Percentiles rank a stretch among this genome's conserved stretches.
These are phyloP conservation scores for Spergularia azorica DNA, from an alignment of 179 eudicot genomes.

Conservation along the genomic window DNA sequence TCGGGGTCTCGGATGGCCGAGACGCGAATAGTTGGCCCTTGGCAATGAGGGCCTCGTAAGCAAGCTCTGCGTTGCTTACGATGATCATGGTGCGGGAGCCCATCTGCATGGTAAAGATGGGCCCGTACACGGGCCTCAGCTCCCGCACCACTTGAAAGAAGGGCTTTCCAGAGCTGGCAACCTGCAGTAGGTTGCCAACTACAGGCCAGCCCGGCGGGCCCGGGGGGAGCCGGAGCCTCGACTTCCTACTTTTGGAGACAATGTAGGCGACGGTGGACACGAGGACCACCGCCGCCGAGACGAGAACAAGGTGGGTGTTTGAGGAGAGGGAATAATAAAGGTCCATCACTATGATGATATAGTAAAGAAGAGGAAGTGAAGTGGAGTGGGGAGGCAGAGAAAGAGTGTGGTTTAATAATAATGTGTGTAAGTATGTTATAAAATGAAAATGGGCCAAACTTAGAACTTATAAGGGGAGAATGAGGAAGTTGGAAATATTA, in stretches of 20 bases:
- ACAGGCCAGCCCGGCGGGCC: constrained; percentile 81
- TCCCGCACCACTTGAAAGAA: constrained; percentile 73
- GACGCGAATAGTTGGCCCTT: constrained; percentile 68
- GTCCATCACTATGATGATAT: background rate
- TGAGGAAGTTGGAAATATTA: background rate
- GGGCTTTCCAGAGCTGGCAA: constrained; percentile 70
- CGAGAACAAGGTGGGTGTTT: constrained; percentile 23
- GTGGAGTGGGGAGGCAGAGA: background rate
- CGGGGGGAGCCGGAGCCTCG: constrained; percentile 45
- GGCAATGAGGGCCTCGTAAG: constrained; percentile 61
- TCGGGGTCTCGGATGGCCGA: constrained; percentile 76
- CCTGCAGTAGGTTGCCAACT: constrained; percentile 75
- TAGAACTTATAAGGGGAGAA: background rate
- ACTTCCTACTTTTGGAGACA: constrained; percentile 18
- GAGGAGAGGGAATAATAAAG: constrained; percentile 25
- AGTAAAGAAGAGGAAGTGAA: background rate
- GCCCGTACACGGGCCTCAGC: constrained; percentile 61
- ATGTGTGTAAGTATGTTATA: background rate
- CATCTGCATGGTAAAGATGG: constrained; percentile 75
- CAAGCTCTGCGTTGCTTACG: constrained; percentile 55
- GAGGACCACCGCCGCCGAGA: constrained; percentile 39
- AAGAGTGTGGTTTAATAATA: background rate
- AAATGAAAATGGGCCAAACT: background rate
- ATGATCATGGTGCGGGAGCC: constrained; percentile 82
- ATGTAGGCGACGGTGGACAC: constrained; percentile 30